Evolutionary conservation across 176 grass and related monocot species (phyloP), one percentile per base, ranked within the genome.

Genomic region (Guadua angustifolia): DNA sequence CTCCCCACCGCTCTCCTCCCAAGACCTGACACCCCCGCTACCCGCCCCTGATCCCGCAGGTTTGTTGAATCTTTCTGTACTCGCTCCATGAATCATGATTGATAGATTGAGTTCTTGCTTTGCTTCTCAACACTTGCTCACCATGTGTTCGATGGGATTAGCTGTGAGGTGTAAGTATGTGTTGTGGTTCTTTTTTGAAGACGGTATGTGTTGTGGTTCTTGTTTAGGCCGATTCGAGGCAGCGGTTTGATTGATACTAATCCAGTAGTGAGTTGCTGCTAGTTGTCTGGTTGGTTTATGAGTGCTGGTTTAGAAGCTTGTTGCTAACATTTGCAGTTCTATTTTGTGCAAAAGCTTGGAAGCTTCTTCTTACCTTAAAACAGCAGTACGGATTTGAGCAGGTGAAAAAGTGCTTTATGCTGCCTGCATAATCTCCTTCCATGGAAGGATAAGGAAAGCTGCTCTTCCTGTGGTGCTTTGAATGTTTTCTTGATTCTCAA

Each of bases 121-220:
- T 16, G 32, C 17, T 52, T 3, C 53, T 24, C 40, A 32, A 6
- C 10, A 15, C 66, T 6, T 35, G 88, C 78, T 24, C 71, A 24
- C 44, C 22, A 70, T 13, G 9, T 86, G 88, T 55, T 89, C 78
- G 78, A 89, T 45, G 17, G 49, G 82, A 72, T 88, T 88, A 47
- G 15, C 58, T 35, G 47, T 10, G 65, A 71, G 64, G 53, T 11
- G 2, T 35, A 45, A 1, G 19, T 3, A 7, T 21, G 0, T 38
- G 21, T 43, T 9, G 3, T 22, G 16, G 33, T 44, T 56, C 67
- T 42, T 63, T n/a, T n/a, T n/a, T n/a, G n/a, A n/a, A n/a, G n/a
- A n/a, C n/a, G n/a, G 19, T 3, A 7, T 21, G 0, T 38, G 21
- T 43, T 9, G 3, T 22, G 16, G 33, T 44, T 56, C 67, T 42